Evolutionary conservation across 2,329 filamentous ascomycete genomes (phyloP).

Genomic region (Nannizziopsis arthrosporioides): DNA sequence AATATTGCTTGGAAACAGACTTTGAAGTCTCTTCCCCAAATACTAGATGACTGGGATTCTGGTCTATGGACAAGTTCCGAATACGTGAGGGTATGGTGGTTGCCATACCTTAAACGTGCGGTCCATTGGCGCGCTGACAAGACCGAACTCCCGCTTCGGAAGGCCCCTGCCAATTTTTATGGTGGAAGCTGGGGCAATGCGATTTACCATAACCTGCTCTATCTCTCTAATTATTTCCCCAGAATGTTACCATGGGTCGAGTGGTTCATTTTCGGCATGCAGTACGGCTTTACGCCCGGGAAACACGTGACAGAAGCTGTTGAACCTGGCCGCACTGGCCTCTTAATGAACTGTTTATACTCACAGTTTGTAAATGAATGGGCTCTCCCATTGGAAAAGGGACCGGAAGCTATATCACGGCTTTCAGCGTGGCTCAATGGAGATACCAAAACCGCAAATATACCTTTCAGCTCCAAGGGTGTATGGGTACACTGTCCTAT

Average conservation of each 20-base stretch:
- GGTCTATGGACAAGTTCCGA: conserved; percentile 73
- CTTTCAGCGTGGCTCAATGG: conserved; percentile 77
- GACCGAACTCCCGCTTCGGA: conserved; percentile 49
- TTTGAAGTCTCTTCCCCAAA: conserved; percentile 55
- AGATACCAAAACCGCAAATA: conserved; percentile 56
- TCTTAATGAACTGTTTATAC: conserved; percentile 95
- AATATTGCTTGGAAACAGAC: conserved; percentile 80
- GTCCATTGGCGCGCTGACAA: conserved; percentile 85
- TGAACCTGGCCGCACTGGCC: conserved; percentile 64
- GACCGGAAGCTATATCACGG: conserved; percentile 73
- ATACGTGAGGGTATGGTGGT: conserved; percentile 95
- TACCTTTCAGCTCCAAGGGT: conserved; percentile 68
- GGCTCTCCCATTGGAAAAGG: conserved; percentile 76
- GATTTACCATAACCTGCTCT: conserved; percentile 83
- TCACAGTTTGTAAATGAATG: conserved; percentile 99
- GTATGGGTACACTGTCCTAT: conserved; percentile 82
- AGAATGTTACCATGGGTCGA: conserved; percentile 76
- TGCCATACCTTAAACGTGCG: conserved; percentile 78
- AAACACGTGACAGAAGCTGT: conserved; percentile 59
- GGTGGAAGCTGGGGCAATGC: conserved; percentile 73
- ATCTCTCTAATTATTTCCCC: conserved; percentile 64
- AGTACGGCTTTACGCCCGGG: conserved; percentile 71
- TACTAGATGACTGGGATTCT: conserved; percentile 60
- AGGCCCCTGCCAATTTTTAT: conserved; percentile 62
- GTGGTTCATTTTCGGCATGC: conserved; percentile 95